Conservation (phyloP, 345 rosid genomes). For the Alliaria petiolata region DNA sequence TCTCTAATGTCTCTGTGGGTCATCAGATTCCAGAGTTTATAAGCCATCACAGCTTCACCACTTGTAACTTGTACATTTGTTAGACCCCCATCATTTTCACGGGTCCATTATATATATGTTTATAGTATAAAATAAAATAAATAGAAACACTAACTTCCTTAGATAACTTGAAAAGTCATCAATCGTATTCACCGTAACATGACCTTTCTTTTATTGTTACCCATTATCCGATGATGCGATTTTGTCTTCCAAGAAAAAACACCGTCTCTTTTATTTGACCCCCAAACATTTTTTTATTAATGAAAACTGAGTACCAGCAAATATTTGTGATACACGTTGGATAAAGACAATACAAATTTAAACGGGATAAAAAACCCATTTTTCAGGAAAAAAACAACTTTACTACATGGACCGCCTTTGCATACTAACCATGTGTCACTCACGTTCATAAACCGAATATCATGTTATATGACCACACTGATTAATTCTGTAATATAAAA, state of each 20-base stretch:
- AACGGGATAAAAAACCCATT: background rate
- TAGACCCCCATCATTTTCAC: constrained; percentile 6
- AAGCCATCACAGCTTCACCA: constrained; percentile 14
- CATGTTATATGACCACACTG: constrained; percentile 9
- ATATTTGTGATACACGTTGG: constrained; percentile 5
- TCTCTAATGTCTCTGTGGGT: background rate
- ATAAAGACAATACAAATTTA: background rate
- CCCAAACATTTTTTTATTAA: background rate
- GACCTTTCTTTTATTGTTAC: constrained; percentile 8
- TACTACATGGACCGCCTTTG: background rate
- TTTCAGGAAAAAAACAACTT: background rate
- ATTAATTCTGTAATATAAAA: background rate
- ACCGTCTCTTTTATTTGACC: background rate
- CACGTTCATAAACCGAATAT: constrained; percentile 6
- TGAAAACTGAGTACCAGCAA: constrained; percentile 1
- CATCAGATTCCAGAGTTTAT: constrained; percentile 2
- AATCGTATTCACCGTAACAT: constrained; percentile 12
- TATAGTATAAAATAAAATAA: background rate
- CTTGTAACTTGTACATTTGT: constrained; percentile 16
- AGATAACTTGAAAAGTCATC: constrained; percentile 28
- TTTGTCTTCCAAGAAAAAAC: background rate
- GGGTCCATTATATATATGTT: background rate
- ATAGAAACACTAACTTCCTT: background rate
- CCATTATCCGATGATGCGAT: constrained; percentile 12
- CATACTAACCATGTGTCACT: constrained; percentile 13